Base-by-base conservation (phyloP, 805 yeast genomes). In the Dipodascus albidus region DNA sequence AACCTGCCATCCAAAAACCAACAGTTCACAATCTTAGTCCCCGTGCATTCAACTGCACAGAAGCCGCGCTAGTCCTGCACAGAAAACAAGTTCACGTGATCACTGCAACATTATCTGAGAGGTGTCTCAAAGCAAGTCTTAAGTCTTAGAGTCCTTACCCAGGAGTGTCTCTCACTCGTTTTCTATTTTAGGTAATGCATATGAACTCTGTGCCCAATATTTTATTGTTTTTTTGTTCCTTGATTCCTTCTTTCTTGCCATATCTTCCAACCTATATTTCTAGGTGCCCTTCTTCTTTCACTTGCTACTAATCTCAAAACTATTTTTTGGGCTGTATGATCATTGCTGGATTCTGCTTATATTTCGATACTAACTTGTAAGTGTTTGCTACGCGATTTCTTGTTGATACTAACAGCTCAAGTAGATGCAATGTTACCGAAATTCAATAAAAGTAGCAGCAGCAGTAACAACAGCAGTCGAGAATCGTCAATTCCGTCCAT, bases 401-500 rank as follows among this genome's bases (percentile, higher is more conserved):
- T n/a, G n/a, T n/a, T n/a, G n/a, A n/a, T n/a, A n/a, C n/a, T n/a
- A n/a, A n/a, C n/a, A n/a, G n/a, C n/a, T n/a, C n/a, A n/a, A n/a
- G 9, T 38, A 38, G 44, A 6, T 38, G 44, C 44, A 14, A 38
- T 38, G 44, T 38, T 14, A 38, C 44, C 44, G 17, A 38, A 38
- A 38, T 38, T 38, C 20, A 38, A 38, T 38, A 38, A 38, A 17
- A 38, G 14, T 38, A 38, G 44, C 44, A 38, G 20, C 44, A 14
- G 44, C 44, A 17, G 44, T 38, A 38, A 38, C 44, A 38, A 17
- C 44, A 19, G 44, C n/a, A 38, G 20, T 19, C 9, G 44, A 38
- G 44, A 38, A 19, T 38, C 44, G 44, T n/a, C 44, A 38, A 38
- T 38, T 38, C 44, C 44, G 44, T 38, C 44, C 44, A 17, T 38